These are phyloP conservation scores for Oryza australiensis DNA, from an alignment of 176 grass and related monocot species.

Conservation along the genomic window DNA sequence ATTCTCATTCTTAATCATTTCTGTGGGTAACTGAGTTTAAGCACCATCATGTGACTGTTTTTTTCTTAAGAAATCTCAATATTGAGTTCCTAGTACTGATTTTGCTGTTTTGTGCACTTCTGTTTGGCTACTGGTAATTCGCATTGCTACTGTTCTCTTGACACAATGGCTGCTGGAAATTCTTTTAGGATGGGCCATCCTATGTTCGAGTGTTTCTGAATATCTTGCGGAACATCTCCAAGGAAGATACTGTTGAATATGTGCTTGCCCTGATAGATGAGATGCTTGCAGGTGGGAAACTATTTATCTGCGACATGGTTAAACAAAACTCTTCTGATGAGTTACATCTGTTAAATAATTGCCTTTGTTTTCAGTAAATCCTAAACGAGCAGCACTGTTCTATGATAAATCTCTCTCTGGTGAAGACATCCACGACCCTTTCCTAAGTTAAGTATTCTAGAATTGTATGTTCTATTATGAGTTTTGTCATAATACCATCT, in stretches of 20 bases:
- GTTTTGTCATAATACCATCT: slow-evolving; percentile 11
- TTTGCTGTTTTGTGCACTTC: slow-evolving; percentile 12
- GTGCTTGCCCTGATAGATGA: slow-evolving; percentile 95
- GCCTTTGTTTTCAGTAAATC: slow-evolving; percentile 69
- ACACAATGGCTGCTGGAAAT: slow-evolving; percentile 17
- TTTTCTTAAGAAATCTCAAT: neutral
- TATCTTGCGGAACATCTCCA: slow-evolving; percentile 73
- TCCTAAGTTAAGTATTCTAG: slow-evolving; percentile 74
- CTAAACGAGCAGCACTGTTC: slow-evolving; percentile 71
- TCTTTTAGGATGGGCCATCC: slow-evolving; percentile 73
- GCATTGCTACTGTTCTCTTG: neutral
- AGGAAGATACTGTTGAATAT: slow-evolving; percentile 97
- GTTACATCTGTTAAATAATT: slow-evolving; percentile 37
- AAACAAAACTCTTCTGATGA: neutral
- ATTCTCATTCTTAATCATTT: slow-evolving; percentile 17
- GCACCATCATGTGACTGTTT: neutral
- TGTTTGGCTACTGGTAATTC: neutral
- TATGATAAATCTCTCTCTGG: slow-evolving; percentile 75
- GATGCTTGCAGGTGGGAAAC: slow-evolving; percentile 73
- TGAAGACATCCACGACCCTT: slow-evolving; percentile 89
- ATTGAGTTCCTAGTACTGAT: neutral
- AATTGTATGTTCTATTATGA: slow-evolving; percentile 25
- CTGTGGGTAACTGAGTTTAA: slow-evolving; percentile 8
- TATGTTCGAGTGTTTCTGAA: slow-evolving; percentile 79
- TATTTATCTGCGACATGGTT: neutral